Conservation (phyloP, 2,329 filamentous ascomycete genomes). For the Hypoxylon sp. region DNA sequence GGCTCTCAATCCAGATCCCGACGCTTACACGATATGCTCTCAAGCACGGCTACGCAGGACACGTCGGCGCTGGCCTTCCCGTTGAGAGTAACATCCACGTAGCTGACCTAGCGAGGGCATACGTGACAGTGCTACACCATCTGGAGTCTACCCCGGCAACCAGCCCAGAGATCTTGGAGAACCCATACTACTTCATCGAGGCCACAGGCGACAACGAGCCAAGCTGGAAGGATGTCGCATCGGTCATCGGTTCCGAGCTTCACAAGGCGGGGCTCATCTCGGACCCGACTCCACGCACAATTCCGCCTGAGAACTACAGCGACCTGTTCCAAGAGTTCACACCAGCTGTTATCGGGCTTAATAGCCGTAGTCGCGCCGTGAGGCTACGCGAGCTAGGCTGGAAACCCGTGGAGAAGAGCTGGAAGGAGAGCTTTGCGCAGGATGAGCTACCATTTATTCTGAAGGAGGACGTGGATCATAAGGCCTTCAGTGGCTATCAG, state of each 20-base stretch:
- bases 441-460: constrained; percentile 61
- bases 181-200: constrained; percentile 67
- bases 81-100: constrained; percentile 64
- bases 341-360: constrained; percentile 58
- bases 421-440: constrained; percentile 56
- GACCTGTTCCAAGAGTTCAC: constrained; percentile 60
- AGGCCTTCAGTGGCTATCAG: constrained; percentile 41
- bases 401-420: constrained; percentile 61
- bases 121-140: constrained; percentile 62
- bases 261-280: constrained; percentile 57
- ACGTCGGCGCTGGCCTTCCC: constrained; percentile 61
- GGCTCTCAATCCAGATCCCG: constrained; percentile 64
- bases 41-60: constrained; percentile 63
- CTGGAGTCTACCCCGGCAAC: constrained; percentile 56
- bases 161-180: constrained; percentile 54
- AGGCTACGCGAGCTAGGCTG: constrained; percentile 62
- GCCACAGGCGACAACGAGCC: constrained; percentile 58
- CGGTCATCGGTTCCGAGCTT: constrained; percentile 57
- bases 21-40: constrained; percentile 63
- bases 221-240: constrained; percentile 60
- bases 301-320: constrained; percentile 56
- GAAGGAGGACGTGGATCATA: constrained; percentile 48
- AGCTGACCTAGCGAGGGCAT: constrained; percentile 62
- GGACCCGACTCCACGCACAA: constrained; percentile 55
- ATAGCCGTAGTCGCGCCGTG: constrained; percentile 61